Percentiles rank a stretch among this genome's conserved stretches.
These are phyloP conservation scores for Lasiosphaeria miniovina DNA, from an alignment of 495 filamentous ascomycete genomes.

Conservation along the genomic window DNA sequence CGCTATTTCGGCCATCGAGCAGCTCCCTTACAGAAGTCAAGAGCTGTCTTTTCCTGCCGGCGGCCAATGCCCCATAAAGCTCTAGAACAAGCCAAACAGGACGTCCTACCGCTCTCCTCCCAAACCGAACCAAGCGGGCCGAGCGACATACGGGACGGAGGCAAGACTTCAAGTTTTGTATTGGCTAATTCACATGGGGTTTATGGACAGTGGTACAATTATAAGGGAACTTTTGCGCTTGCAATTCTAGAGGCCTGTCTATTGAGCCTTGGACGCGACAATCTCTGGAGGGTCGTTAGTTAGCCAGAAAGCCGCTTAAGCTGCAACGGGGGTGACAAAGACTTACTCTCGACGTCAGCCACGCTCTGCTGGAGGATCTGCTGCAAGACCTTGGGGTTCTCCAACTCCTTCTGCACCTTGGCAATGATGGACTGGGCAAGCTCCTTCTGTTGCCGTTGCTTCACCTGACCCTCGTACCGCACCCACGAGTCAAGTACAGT, in stretches of 20 bases:
- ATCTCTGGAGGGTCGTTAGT: conserved; percentile 44
- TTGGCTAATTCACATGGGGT: conserved; percentile 47
- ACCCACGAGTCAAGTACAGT: conserved; percentile 96
- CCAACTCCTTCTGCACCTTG: conserved; percentile 97
- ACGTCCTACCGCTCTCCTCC: neutral
- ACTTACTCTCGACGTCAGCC: conserved; percentile 93
- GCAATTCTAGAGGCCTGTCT: conserved; percentile 41
- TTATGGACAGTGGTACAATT: conserved; percentile 43
- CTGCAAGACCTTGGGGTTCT: conserved; percentile 91
- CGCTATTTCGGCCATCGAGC: no score
- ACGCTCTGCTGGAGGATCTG: conserved; percentile 95
- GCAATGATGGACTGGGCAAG: conserved; percentile 86
- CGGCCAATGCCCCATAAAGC: no score
- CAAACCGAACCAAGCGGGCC: neutral
- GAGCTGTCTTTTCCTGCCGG: no score
- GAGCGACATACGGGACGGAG: neutral
- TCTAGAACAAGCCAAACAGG: neutral
- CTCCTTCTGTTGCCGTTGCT: conserved; percentile 96
- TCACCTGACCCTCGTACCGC: conserved; percentile 96
- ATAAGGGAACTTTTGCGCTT: conserved; percentile 43
- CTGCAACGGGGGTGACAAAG: neutral
- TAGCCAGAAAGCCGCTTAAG: neutral
- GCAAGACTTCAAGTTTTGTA: conserved; percentile 26
- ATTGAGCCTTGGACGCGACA: conserved; percentile 54
- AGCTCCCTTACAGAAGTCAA: no score